These are phyloP conservation scores for Saururus chinensis DNA, from an alignment of 164 flowering plant species.

Conservation along the genomic window DNA sequence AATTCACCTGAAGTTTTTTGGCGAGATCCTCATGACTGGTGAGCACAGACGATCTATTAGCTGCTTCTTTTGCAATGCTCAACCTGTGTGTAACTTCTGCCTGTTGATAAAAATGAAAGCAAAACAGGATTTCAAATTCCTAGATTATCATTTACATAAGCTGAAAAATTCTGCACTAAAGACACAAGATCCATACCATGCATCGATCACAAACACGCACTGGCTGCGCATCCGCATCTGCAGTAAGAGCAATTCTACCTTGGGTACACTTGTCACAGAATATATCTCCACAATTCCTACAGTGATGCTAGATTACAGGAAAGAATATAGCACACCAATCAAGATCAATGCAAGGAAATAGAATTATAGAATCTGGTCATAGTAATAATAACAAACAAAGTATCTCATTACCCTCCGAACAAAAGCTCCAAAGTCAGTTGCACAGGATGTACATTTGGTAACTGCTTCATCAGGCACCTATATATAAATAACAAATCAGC, in stretches of 20 bases:
- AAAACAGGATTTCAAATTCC: not conserved
- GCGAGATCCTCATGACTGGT: constrained; percentile 94
- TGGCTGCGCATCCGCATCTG: constrained; percentile 77
- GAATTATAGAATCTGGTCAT: not conserved
- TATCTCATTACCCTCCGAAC: constrained; percentile 44
- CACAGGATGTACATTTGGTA: constrained; percentile 75
- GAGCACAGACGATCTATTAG: constrained; percentile 41
- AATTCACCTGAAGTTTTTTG: constrained; percentile 81
- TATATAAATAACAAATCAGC: not conserved
- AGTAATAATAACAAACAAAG: not conserved
- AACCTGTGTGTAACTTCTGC: constrained; percentile 96
- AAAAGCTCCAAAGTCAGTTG: constrained; percentile 79
- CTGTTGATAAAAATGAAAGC: constrained; percentile 19
- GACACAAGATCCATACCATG: constrained; percentile 44
- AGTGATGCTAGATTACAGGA: constrained; percentile 66
- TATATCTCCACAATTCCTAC: constrained; percentile 96
- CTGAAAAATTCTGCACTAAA: not conserved
- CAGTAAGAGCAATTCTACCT: constrained; percentile 85
- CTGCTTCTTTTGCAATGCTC: constrained; percentile 65
- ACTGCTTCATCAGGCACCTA: constrained; percentile 98
- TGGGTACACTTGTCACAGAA: constrained; percentile 97
- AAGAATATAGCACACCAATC: not conserved
- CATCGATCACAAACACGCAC: constrained; percentile 96
- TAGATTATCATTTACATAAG: too few species aligned
- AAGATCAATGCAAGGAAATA: constrained; percentile 1